These are phyloP conservation scores for Collybiopsis luxurians DNA, from an alignment of 768 basidiomycete genomes.

Conservation along the genomic window DNA sequence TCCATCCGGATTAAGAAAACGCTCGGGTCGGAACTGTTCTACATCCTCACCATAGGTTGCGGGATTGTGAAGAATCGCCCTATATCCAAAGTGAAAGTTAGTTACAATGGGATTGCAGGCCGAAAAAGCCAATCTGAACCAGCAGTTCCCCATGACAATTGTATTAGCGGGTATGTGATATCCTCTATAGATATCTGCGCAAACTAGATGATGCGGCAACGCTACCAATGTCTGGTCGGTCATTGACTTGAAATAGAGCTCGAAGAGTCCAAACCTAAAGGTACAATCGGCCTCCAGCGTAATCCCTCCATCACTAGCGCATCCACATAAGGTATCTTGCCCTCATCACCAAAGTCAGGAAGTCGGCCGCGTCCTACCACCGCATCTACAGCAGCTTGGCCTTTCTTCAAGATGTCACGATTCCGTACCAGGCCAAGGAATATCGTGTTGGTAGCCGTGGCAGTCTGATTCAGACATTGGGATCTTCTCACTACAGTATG, in stretches of 20 bases:
- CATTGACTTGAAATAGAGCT: neutral
- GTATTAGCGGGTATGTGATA: neutral
- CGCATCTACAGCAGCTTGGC: slow-evolving; percentile 20
- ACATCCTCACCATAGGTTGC: slow-evolving; percentile 12
- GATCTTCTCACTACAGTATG: neutral
- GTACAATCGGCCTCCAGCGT: slow-evolving; percentile 6
- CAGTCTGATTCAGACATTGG: neutral
- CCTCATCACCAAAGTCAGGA: slow-evolving; percentile 6
- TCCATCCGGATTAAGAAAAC: slow-evolving; percentile 15
- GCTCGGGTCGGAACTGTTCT: slow-evolving; percentile 24
- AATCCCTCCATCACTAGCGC: slow-evolving; percentile 11
- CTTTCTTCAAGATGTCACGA: slow-evolving; percentile 14
- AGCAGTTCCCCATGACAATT: neutral
- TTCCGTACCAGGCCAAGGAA: neutral
- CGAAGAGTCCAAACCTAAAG: slow-evolving; percentile 12
- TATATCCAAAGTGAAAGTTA: neutral
- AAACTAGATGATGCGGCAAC: neutral
- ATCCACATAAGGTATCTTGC: slow-evolving; percentile 10
- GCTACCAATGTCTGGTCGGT: neutral
- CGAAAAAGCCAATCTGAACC: neutral
- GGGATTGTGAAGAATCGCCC: slow-evolving; percentile 15
- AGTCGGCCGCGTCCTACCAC: slow-evolving; percentile 8
- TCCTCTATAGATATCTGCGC: neutral
- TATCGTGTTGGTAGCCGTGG: neutral
- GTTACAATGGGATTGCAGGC: neutral